A percentile compares a stretch with the other conserved stretches of the same genome.
Evolutionary conservation across 257 asterid genomes (phyloP).

Genomic region (Echites panduratus): DNA sequence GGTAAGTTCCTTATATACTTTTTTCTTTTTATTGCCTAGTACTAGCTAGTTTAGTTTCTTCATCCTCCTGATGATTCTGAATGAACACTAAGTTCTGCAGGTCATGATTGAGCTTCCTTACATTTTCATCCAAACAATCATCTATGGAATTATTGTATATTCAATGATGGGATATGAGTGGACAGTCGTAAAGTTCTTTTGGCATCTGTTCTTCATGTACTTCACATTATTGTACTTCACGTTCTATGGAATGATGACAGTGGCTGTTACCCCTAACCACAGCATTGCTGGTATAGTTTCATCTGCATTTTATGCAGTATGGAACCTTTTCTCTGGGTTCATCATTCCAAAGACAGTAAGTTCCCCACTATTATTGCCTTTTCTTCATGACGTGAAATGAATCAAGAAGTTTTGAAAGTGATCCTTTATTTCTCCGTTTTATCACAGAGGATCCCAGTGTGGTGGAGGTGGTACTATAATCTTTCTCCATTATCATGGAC

Average conservation of each 20-base stretch:
- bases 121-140: conserved; percentile 54
- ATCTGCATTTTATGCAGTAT: conserved; percentile 10
- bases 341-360: conserved; percentile 12
- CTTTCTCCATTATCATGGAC: conserved; percentile 17
- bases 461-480: conserved; percentile 25
- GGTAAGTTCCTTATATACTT: too few relatives aligned
- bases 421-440: not conserved
- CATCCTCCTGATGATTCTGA: conserved; percentile 44
- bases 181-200: conserved; percentile 53
- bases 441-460: conserved; percentile 17
- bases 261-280: conserved; percentile 15
- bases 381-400: not conserved
- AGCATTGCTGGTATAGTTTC: conserved; percentile 12
- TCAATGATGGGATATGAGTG: conserved; percentile 69
- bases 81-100: conserved; percentile 43
- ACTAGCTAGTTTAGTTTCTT: conserved; percentile 32
- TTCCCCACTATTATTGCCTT: not conserved
- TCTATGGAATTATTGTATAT: conserved; percentile 69
- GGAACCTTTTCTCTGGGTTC: conserved; percentile 19
- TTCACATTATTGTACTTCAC: conserved; percentile 36
- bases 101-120: conserved; percentile 78
- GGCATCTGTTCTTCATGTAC: conserved; percentile 69
- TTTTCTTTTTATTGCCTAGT: too few relatives aligned
- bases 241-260: conserved; percentile 17
- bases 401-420: not conserved